Base-by-base conservation (phyloP, 257 asterid genomes). In the Nicotiana attenuata region DNA sequence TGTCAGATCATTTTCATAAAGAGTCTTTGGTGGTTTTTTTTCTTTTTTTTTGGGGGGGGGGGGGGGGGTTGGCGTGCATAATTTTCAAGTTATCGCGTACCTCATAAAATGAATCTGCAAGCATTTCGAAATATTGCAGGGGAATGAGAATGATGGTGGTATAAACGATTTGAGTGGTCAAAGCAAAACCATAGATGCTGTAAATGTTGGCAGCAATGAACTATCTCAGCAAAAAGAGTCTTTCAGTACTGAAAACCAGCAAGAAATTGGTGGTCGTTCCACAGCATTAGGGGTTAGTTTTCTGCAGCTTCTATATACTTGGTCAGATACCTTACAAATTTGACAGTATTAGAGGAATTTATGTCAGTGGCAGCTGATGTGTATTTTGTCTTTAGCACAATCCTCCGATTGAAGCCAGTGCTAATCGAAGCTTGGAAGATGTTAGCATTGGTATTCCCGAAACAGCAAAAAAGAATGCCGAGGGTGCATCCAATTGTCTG, bases 361-460 rank as follows among this genome's bases (percentile, higher is more conserved):
- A 73, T 73, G 78, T 22, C 35, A 20, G 78, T 47, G 60, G 22
- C 22, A 73, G 38, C 78, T 73, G 78, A 73, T 8, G 7, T 73
- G 38, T 73, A 41, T 47, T 45, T 19, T 80, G 24, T 80, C 82
- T 68, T n/a, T 80, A 50, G 13, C 76, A 82, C 86, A 80, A 67
- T 78, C 47, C 85, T 38, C 64, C 3, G 57, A 38, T 41, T 61
- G 82, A 82, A 80, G 83, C 73, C 8, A 73, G n/a, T 73, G 63
- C 61, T 53, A 84, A 79, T 80, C 47, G 82, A 78, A 69, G 35
- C 64, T 31, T 26, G 79, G 87, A 87, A 80, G 78, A 79, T 80
- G 33, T 86, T 80, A 81, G 24, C 82, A 10, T 31, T n/a, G 82
- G 33, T 53, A 76, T 13, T 10, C 65, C 73, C 2, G 76, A 81